Evolutionary conservation across 352 stramenopile genomes (phyloP), one percentile per base, ranked within the genome.

Genomic region (Globisporangium echinulatum): DNA sequence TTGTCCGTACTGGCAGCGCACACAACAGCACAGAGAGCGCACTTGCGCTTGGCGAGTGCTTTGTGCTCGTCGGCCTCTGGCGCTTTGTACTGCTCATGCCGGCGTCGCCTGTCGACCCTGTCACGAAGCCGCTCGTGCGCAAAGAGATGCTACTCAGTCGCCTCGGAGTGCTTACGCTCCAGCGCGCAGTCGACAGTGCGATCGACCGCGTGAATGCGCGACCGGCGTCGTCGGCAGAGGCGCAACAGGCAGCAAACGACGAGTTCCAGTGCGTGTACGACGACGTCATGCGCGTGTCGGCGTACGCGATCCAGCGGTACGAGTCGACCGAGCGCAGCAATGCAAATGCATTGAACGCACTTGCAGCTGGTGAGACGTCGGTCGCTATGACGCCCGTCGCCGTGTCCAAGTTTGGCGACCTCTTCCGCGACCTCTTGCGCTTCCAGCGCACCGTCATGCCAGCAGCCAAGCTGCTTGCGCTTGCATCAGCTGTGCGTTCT

Each of bases 91-190:
- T 99, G 51, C 68, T 98, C 48, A 63, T 97, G 19, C 97, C 97
- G 42, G 92, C 87, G 49, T 97, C 92, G 17, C 96, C 97, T 3
- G 87, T 99, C 17, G 97, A 99, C 66, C 97, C 97, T 36, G 93
- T 94, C 52, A 88, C 80, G 60, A 97, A 97, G 67, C 95, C 96
- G 19, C 67, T 96, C 1, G 87, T 98, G 17, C 98, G 98, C 68
- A 94, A 97, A 50, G 79, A 96, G 14, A 82, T 97, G 50, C 69
- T 99, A 25, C 71, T 98, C 62, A 85, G 83, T 56, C 87, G 92
- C 8, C 69, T 99, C 17, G 70, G 82, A 6, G 82, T 85, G 69
- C 53, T 79, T 0, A 87, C 84, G 5, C 69, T 93, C 40, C 75
- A 90, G 39, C 65, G 80, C 14, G 69, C 79, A 3, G 76, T 79